Conservation (phyloP, 495 filamentous ascomycete species). For the Symbiotaphrina buchneri region DNA sequence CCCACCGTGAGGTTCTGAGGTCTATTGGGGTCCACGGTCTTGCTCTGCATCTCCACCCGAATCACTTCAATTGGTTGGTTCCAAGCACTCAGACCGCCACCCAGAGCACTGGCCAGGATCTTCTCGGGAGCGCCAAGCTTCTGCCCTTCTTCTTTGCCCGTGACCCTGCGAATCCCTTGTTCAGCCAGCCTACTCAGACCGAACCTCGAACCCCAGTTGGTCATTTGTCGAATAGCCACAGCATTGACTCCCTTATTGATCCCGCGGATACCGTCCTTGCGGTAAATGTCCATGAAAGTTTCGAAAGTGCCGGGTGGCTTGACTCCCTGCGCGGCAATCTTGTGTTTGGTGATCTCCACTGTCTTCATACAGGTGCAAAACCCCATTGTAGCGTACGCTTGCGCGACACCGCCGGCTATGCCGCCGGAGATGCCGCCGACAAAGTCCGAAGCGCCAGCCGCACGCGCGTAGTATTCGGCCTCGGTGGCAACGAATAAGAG, state of each 20-base stretch:
- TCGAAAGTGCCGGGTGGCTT: conserved; percentile 73
- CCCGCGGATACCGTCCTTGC: conserved; percentile 77
- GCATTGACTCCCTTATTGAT: conserved; percentile 98
- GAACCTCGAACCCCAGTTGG: conserved; percentile 96
- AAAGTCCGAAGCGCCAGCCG: conserved; percentile 67
- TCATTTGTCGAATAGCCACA: conserved; percentile 94
- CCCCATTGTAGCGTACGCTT: conserved; percentile 98
- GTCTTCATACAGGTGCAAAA: conserved; percentile 99
- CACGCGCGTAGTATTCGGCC: conserved; percentile 78
- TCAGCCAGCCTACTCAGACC: conserved; percentile 81
- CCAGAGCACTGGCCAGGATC: conserved; percentile 66
- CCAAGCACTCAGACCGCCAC: conserved; percentile 90
- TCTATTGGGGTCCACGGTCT: conserved; percentile 89
- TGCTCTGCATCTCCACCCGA: conserved; percentile 98
- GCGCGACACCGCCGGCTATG: conserved; percentile 84
- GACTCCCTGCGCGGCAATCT: conserved; percentile 61
- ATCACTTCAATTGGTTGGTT: conserved; percentile 99
- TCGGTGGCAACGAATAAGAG: conserved; percentile 98
- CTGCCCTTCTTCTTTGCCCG: conserved; percentile 57
- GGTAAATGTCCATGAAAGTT: conserved; percentile 95
- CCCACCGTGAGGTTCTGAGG: conserved; percentile 96
- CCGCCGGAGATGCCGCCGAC: conserved; percentile 73
- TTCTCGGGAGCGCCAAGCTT: conserved; percentile 67
- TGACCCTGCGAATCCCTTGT: conserved; percentile 58
- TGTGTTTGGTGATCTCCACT: conserved; percentile 97